phyloP scores from a whole-genome alignment of 2,329 filamentous ascomycete species.

The Aureobasidium melanogenum region DNA sequence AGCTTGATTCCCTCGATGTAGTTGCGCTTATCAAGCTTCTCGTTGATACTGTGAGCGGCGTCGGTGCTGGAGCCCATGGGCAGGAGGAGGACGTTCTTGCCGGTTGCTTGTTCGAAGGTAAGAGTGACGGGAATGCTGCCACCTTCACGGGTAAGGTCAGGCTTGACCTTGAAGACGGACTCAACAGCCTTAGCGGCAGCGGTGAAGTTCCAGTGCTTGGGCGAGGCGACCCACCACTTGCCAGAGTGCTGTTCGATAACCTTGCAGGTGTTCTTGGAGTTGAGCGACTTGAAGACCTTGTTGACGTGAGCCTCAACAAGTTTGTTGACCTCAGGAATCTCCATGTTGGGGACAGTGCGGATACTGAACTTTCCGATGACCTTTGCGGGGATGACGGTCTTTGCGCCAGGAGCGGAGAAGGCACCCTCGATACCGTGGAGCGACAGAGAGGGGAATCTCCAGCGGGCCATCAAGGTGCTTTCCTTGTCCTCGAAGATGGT shows the following conservation, averaged over 20 bases:
- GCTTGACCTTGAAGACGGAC: conserved; percentile 85
- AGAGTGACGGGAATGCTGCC: conserved; percentile 95
- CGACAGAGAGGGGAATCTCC: conserved; percentile 89
- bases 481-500: conserved; percentile 85
- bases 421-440: conserved; percentile 93
- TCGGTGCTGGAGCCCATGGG: conserved; percentile 98
- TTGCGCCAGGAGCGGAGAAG: conserved; percentile 85
- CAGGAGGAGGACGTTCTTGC: conserved; percentile 91
- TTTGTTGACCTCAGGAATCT: conserved; percentile 79
- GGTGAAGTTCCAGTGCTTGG: conserved; percentile 98
- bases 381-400: conserved; percentile 98
- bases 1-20: conserved; percentile 98
- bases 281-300: conserved; percentile 74
- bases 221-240: conserved; percentile 98
- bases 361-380: conserved; percentile 98
- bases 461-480: conserved; percentile 85
- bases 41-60: conserved; percentile 94
- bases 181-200: conserved; percentile 94
- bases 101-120: conserved; percentile 94
- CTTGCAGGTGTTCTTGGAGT: conserved; percentile 85
- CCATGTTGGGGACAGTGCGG: conserved; percentile 95
- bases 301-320: conserved; percentile 77
- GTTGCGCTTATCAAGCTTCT: conserved; percentile 94
- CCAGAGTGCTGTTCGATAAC: conserved; percentile 78
- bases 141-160: conserved; percentile 92